Conservation (phyloP, 1,284 basidiomycete genomes). For the Ustilago loliicola region DNA sequence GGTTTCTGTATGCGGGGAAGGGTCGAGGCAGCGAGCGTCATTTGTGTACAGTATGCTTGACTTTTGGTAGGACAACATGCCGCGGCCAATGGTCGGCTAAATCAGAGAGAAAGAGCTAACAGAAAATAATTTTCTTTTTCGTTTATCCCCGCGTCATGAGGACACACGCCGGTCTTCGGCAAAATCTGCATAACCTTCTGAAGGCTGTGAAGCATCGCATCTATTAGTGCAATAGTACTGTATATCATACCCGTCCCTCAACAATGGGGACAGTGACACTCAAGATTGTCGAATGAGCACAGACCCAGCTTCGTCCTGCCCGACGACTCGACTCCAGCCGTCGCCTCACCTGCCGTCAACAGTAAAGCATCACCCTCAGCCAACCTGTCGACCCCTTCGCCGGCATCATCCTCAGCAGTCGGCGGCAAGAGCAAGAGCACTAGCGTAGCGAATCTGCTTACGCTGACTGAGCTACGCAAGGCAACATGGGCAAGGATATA, state of each 20-base stretch:
- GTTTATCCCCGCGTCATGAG: constrained; percentile 1
- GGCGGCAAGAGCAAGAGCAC: not conserved
- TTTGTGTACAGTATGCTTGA: not conserved
- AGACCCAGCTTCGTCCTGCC: constrained; percentile 4
- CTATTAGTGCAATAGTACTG: too few relatives aligned
- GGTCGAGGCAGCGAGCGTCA: not conserved
- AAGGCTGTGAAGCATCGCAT: not conserved
- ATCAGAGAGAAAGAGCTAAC: not conserved
- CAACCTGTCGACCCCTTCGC: constrained; percentile 6
- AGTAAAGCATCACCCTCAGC: constrained; percentile 3
- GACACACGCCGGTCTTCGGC: not conserved
- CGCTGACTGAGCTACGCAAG: constrained; percentile 50
- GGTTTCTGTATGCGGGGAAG: not conserved
- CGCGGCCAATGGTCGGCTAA: not conserved
- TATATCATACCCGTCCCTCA: not conserved
- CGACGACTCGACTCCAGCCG: not conserved
- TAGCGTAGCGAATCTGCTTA: constrained; percentile 28
- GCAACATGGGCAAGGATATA: constrained; percentile 51
- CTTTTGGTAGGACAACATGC: constrained; percentile 2
- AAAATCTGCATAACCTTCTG: constrained; percentile 2
- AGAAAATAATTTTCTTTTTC: not conserved
- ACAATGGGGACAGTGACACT: not conserved
- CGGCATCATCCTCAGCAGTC: constrained; percentile 1
- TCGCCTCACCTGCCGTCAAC: not conserved
- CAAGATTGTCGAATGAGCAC: constrained; percentile 17